Base-by-base conservation (phyloP, 805 yeast species). In the Zygoascus bituminiphila region DNA sequence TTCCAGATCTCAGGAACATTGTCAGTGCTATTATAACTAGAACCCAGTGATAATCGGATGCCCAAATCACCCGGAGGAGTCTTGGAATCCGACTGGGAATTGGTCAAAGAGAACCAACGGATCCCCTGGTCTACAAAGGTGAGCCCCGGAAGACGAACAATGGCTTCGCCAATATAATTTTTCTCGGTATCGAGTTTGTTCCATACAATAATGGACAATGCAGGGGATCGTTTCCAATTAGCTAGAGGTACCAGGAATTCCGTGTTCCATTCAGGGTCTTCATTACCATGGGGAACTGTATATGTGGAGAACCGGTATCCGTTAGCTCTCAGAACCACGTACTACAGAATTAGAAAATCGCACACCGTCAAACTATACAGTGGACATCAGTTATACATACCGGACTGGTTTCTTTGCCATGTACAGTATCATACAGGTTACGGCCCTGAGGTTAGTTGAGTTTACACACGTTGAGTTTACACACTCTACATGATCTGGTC, bases 231-330 rank as follows among this genome's bases (percentile, higher is more conserved):
- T 17, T 40, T 45, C 52, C 54, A 48, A 22, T 49, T 37, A 4
- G 52, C 50, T 23, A 65, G 26, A 3, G 84, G 81, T 55, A 87
- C 64, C 3, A 71, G 72, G 21, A 77, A 69, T 6, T 68, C 63
- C 57, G 86, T 93, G 61, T 86, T 81, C 89, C 93, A 88, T 9
- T 72, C 74, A 15, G 95, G 95, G 48, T 78, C 71, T 55, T 84
- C 68, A 0, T 85, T 78, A 61, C 78, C 84, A 66, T 82, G 82
- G 51, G 79, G 70, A 48, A 75, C 75, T 75, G 79, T 9, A 85
- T 79, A 64, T 72, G 83, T 62, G 10, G 65, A 55, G 36, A 49
- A 57, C 20, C 62, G 54, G 44, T 51, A 63, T 21, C 56, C 63
- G 40, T 60, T 59, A 12, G 58, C 53, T 14, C 56, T 29, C 9